A percentile compares a stretch with the other conserved stretches of the same genome.
Conservation (phyloP, 2,329 filamentous ascomycete genomes). For the Aureobasidium subglaciale region DNA sequence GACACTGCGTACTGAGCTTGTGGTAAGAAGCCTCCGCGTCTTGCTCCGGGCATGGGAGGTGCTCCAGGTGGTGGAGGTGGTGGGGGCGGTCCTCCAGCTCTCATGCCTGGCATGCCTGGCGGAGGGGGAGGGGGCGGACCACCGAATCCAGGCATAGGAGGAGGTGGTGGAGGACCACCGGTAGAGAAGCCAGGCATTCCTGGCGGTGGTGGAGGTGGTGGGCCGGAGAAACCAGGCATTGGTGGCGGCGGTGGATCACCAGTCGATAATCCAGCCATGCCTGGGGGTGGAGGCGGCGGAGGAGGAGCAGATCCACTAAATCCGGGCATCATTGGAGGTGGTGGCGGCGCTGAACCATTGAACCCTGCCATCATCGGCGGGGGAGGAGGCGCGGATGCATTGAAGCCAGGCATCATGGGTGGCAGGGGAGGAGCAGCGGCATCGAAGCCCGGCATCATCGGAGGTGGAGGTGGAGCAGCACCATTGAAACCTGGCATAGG, state of each 20-base stretch:
- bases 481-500: slow-evolving; percentile 25
- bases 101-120: slow-evolving; percentile 45
- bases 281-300: slow-evolving; percentile 36
- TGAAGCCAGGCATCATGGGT: slow-evolving; percentile 39
- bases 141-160: slow-evolving; percentile 40
- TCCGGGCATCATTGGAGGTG: slow-evolving; percentile 39
- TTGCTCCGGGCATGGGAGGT: slow-evolving; percentile 52
- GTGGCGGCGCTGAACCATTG: slow-evolving; percentile 31
- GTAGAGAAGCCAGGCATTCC: slow-evolving; percentile 40
- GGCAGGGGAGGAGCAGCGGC: slow-evolving; percentile 44
- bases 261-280: slow-evolving; percentile 40
- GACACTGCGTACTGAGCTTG: slow-evolving; percentile 50
- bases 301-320: slow-evolving; percentile 32
- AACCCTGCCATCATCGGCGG: slow-evolving; percentile 40
- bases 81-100: slow-evolving; percentile 44
- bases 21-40: slow-evolving; percentile 65
- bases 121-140: slow-evolving; percentile 38
- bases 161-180: slow-evolving; percentile 31
- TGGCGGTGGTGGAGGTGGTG: slow-evolving; percentile 51
- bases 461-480: slow-evolving; percentile 35
- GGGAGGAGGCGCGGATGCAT: slow-evolving; percentile 32
- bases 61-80: slow-evolving; percentile 59
- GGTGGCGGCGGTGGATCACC: slow-evolving; percentile 38
- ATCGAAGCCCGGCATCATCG: slow-evolving; percentile 41
- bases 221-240: slow-evolving; percentile 44